Evolutionary conservation across 163 green algal species (phyloP), one percentile per base, ranked within the genome.

Genomic region (Coccomyxa subellipsoidea): DNA sequence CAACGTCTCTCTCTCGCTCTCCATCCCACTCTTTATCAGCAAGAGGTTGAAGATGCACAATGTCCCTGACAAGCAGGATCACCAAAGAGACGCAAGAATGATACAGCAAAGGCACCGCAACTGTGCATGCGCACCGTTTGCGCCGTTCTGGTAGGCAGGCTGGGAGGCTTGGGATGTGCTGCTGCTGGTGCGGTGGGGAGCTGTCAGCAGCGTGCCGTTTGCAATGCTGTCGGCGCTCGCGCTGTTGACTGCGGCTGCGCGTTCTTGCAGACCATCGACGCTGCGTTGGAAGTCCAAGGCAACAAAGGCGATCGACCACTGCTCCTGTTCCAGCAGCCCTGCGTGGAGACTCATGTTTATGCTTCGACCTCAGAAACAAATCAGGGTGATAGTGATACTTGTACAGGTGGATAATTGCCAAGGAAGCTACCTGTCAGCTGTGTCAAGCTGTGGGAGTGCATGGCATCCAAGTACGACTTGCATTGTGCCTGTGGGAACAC

Each of bases 291-390:
- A 77, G 4, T 77, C 70, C 10, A 27, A 9, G 9, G 70, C 70
- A 39, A 94, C 92, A 69, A 92, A 82, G 9, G 87, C 88, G 0
- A 81, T 54, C 32, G 87, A 81, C 93, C 93, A 96, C 53, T 93
- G 85, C 85, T 96, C 93, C 69, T 86, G 86, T 66, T 96, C 92
- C 59, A 90, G 75, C 34, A 87, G 69, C 2, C 83, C 83, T 89
- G 81, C 81, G 86, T 4, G 36, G 31, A 10, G 21, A 36, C n/a
- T n/a, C n/a, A n/a, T n/a, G n/a, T n/a, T n/a, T n/a, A n/a, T n/a
- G n/a, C n/a, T n/a, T n/a, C n/a, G n/a, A n/a, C n/a, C n/a, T n/a
- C n/a, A n/a, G n/a, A n/a, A n/a, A n/a, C n/a, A n/a, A n/a, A n/a
- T n/a, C n/a, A n/a, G n/a, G n/a, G n/a, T n/a, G n/a, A n/a, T n/a